Evolutionary conservation across 2,329 filamentous ascomycete genomes (phyloP), one percentile per base, ranked within the genome.

Genomic region (Leptosphaerulina australis): DNA sequence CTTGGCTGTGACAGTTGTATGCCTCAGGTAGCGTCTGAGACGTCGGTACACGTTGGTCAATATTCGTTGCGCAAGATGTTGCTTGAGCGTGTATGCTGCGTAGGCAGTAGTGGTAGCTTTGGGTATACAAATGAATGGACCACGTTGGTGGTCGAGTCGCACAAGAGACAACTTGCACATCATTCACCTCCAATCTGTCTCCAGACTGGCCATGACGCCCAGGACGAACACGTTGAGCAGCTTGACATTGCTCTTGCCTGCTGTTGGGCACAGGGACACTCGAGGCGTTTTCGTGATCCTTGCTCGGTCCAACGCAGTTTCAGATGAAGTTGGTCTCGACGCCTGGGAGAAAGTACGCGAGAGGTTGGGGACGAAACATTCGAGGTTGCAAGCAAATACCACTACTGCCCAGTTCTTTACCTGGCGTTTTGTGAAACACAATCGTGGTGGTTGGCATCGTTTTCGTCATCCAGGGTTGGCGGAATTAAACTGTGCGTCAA

Each of bases 351-450:
- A 22, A 28, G 29, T 40, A 44, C 24, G 35, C 35, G 35, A 51
- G 41, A 51, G 48, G 48, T 43, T 46, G 48, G 48, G 37, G 36
- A 14, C 43, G 48, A 51, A 51, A 51, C 41, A 43, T 51, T n/a
- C 30, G 29, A 33, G 25, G 48, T 51, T 41, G 35, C 36, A 51
- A 25, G 25, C 24, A 49, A 51, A 31, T 34, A 39, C 33, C 15
- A 18, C 25, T 6, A 44, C 39, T 18, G 30, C 8, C 21, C 21
- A 43, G 43, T 28, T 46, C 21, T 24, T n/a, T 20, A 37, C 29
- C 41, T 45, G 30, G 24, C 26, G 28, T 20, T 22, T 41, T 30
- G 48, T 46, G 36, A 46, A 37, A 51, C 41, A 41, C 7, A 17
- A 38, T 46, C 4, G 31, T 26, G 31, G 36, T 51, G 36, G 41